Conservation (phyloP, 2,329 filamentous ascomycete species). For the Alternaria viburni region DNA sequence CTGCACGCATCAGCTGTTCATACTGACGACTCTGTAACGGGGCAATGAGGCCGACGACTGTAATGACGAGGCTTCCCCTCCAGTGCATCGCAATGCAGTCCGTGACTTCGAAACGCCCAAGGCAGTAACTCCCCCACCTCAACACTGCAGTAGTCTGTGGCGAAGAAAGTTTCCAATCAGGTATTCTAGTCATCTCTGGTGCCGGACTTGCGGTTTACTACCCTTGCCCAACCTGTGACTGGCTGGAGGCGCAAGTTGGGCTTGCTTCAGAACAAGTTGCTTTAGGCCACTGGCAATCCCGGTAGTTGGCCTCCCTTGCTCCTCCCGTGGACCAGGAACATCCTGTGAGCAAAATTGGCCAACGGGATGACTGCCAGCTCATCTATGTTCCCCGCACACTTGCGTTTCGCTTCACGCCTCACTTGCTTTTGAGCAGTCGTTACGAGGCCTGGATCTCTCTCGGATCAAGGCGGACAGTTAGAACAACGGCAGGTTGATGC, state of each 20-base stretch:
- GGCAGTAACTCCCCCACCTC: background rate
- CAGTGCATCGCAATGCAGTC: background rate
- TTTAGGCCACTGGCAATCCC: background rate
- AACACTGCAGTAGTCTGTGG: slow-evolving; percentile 5
- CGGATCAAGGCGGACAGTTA: slow-evolving; percentile 5
- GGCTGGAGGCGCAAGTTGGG: background rate
- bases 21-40: background rate
- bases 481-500: background rate
- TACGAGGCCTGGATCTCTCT: background rate
- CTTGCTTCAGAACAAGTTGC: slow-evolving; percentile 1
- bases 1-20: background rate
- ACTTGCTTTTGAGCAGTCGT: slow-evolving; percentile 7
- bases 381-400: slow-evolving; percentile 13
- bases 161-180: background rate
- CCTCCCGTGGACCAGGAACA: slow-evolving; percentile 7
- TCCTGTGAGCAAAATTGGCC: background rate
- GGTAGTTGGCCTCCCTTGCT: background rate
- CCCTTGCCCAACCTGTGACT: slow-evolving; percentile 1
- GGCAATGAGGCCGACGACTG: background rate
- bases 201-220: background rate
- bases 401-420: slow-evolving; percentile 7
- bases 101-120: slow-evolving; percentile 1
- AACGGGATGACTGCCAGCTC: slow-evolving; percentile 5
- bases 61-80: background rate
- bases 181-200: background rate